Percentiles rank a stretch among this genome's conserved stretches.
These are phyloP conservation scores for Capsicum rhomboideum DNA, from an alignment of 257 asterid genomes.

Conservation along the genomic window DNA sequence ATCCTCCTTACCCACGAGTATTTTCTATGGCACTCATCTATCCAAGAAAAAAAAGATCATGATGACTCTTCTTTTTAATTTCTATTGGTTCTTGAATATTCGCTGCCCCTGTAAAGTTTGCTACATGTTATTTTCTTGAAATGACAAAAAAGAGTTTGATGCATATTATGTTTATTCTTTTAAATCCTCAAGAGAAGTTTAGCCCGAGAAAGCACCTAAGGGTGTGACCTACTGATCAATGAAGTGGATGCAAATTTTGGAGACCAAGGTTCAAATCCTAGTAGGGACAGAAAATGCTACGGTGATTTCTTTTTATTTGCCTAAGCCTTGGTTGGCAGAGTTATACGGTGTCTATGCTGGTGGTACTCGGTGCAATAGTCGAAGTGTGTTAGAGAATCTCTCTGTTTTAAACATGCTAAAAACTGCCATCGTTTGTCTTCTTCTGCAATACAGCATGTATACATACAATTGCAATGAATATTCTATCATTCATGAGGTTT, in stretches of 20 bases:
- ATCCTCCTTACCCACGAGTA: background rate
- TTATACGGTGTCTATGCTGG: background rate
- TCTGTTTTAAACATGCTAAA: background rate
- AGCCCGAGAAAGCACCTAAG: background rate
- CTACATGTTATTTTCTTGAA: too few species aligned
- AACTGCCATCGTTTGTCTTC: background rate
- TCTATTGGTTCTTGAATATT: too few species aligned
- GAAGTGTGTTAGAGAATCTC: background rate
- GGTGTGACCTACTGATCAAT: background rate
- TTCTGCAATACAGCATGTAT: background rate
- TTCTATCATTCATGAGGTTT: background rate
- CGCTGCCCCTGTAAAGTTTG: too few species aligned
- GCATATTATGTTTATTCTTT: background rate
- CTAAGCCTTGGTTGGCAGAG: background rate
- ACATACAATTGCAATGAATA: background rate
- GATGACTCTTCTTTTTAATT: background rate
- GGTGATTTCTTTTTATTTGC: too few species aligned
- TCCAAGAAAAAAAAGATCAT: background rate
- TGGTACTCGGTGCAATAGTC: background rate
- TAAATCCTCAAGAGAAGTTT: background rate
- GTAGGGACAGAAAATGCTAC: too few species aligned
- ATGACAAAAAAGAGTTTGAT: too few species aligned
- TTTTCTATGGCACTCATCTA: background rate
- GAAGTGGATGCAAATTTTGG: background rate
- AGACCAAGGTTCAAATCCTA: background rate